A percentile compares a stretch with the other conserved stretches of the same genome.
Conservation (phyloP, 139 green algal species). For the Axilococcus clingmanii region DNA sequence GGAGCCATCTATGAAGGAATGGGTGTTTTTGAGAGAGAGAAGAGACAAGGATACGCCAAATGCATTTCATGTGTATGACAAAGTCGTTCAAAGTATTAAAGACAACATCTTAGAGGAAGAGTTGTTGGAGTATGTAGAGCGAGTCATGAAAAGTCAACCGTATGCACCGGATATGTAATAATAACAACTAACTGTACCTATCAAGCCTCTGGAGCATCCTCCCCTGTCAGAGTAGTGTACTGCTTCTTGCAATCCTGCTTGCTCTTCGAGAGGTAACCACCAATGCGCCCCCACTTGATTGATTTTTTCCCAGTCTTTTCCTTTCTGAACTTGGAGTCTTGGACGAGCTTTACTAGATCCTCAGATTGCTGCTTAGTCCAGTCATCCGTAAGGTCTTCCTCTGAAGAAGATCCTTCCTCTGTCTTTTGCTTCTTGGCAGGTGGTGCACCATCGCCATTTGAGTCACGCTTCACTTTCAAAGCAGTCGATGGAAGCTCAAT, state of each 20-base stretch:
- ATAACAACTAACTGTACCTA: background rate
- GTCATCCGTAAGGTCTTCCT: background rate
- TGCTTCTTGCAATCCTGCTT: constrained; percentile 17
- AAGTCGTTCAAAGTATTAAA: constrained; percentile 31
- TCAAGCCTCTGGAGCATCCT: no score
- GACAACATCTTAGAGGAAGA: constrained; percentile 41
- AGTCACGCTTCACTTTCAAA: background rate
- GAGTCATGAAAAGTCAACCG: constrained; percentile 1
- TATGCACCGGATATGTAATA: constrained; percentile 13
- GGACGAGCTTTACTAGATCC: constrained; percentile 22
- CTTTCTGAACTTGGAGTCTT: constrained; percentile 15
- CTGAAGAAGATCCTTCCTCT: background rate
- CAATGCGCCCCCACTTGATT: constrained; percentile 19
- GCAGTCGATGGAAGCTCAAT: background rate
- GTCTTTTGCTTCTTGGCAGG: constrained; percentile 15
- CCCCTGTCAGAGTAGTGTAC: constrained; percentile 15
- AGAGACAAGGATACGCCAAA: constrained; percentile 80
- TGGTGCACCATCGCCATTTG: background rate
- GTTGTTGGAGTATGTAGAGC: constrained; percentile 22
- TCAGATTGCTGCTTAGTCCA: constrained; percentile 13
- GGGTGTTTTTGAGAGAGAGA: constrained; percentile 75
- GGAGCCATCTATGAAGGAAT: constrained; percentile 37
- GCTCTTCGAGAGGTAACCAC: constrained; percentile 4
- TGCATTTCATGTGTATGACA: constrained; percentile 61
- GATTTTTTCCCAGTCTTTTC: constrained; percentile 14